These are phyloP conservation scores for Diaporthe sp. DNA, from an alignment of 2,329 filamentous ascomycete species.

Conservation along the genomic window DNA sequence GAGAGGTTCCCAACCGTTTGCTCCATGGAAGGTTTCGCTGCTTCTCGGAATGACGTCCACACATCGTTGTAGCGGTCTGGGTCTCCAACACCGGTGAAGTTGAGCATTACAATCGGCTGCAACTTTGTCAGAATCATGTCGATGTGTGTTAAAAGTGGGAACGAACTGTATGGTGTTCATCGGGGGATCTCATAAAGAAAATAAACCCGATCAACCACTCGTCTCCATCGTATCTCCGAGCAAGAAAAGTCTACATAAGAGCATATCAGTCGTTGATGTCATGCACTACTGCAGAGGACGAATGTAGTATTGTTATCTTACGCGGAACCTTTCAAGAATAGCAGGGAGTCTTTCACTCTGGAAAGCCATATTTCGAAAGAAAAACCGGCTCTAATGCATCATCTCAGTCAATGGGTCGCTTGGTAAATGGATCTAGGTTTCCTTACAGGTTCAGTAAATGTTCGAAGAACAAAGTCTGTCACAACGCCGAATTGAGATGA, in stretches of 20 bases:
- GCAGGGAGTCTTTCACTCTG: not conserved
- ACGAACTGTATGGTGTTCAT: not conserved
- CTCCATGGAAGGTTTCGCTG: not conserved
- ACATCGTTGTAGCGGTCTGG: not conserved
- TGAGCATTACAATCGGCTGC: not conserved
- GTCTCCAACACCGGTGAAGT: not conserved
- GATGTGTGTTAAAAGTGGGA: not conserved
- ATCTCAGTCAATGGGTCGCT: not conserved
- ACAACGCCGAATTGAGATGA: not conserved
- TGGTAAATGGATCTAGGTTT: not conserved
- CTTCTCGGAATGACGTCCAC: not conserved
- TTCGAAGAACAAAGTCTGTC: not conserved
- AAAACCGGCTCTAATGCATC: not conserved
- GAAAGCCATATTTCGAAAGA: not conserved
- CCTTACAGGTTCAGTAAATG: not conserved
- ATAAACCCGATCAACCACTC: constrained; percentile 1
- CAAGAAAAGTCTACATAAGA: not conserved
- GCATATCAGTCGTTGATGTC: not conserved
- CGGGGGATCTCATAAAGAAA: not conserved
- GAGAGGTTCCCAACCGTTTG: not conserved
- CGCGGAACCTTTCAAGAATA: not conserved
- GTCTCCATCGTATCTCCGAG: not conserved
- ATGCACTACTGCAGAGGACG: rapidly evolving
- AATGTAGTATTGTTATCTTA: not conserved
- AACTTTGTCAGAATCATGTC: not conserved